Evolutionary conservation across 352 stramenopile genomes (phyloP), one percentile per base, ranked within the genome.

Genomic region (Aphanomyces euteiches): DNA sequence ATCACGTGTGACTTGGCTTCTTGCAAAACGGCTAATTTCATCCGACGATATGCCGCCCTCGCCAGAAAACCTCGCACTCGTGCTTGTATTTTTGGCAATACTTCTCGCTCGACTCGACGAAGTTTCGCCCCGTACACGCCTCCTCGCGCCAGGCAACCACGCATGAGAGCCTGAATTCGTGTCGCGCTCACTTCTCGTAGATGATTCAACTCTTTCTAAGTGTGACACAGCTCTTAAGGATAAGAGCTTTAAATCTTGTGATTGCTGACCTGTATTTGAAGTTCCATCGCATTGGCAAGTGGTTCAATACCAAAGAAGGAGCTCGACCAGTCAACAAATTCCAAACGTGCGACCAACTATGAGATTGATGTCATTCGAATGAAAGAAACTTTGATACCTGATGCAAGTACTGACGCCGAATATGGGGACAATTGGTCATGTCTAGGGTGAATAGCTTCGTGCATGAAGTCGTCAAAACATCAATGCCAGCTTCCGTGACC

Each of bases 241-340:
- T 17, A 4, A 43, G 19, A n/a, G 10, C 43, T 3, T n/a, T n/a
- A 43, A 1, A 38, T 13, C 5, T 68, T n/a, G 19, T 7, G 15
- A 47, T 45, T 21, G 13, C 53, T 5, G 19, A 67, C 66, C 7
- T 28, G 43, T 17, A 56, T 70, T 40, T 83, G 89, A 13, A 96
- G 74, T 59, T 93, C 80, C 5, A 83, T 73, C 37, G 90, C 90
- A 60, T 96, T 90, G 7, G 87, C 86, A 3, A 93, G 75, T 6
- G 89, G 88, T 66, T 93, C 82, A 53, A 90, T 94, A n/a, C 89
- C 90, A 48, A 95, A 89, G 69, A 92, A 96, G 13, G 68, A 79
- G n/a, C 71, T 79, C 3, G 88, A 83, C 78, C 84, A 91, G 64
- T 97, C 83, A 37, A 95, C 89, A 56, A 95, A 93, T 61, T 80